Evolutionary conservation across 441 rosid species (phyloP), one percentile per base, ranked within the genome.

Genomic region (Rhodomyrtus psidioides): DNA sequence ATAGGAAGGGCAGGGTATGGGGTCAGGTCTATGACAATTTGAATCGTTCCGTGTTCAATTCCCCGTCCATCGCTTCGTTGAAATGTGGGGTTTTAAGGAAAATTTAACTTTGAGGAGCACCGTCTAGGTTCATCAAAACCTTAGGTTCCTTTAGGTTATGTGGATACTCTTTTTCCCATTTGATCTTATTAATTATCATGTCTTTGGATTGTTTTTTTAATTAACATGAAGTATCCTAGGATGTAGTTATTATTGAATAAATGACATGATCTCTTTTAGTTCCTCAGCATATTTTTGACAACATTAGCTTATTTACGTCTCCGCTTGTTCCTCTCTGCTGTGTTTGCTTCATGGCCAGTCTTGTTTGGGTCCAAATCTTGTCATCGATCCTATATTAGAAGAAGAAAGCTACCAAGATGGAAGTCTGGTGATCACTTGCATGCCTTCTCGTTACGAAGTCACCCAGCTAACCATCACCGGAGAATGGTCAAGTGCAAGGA

Each of bases 321-420:
- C 9, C 70, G 53, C 27, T 86, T 75, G 34, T 75, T 17, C 21
- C 30, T 46, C 53, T 21, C 54, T 49, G 79, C 53, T 62, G 26
- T 81, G 13, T 60, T 59, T 65, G 85, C 86, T 84, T 86, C 83
- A 55, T 49, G 65, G 21, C 54, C 88, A 96, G 98, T 93, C 95
- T 87, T 93, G 93, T 90, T 91, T 93, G 23, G 96, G 96, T 6
- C 89, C 90, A 88, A 93, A 90, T 90, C 93, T 95, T 55, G 88
- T 95, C 83, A 96, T 96, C 26, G 96, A 95, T 91, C 96, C 98
- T 7, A 87, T 93, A 84, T 87, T 85, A 56, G 96, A 94, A 89
- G 96, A 95, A 91, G 98, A 95, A 93, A 90, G 93, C 86, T 93
- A 88, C 87, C 97, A 95, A 90, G 98, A 94, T 75, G 97, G 95